phyloP scores from a whole-genome alignment of 805 yeast genomes.

The Yamadazyma nakazawae region DNA sequence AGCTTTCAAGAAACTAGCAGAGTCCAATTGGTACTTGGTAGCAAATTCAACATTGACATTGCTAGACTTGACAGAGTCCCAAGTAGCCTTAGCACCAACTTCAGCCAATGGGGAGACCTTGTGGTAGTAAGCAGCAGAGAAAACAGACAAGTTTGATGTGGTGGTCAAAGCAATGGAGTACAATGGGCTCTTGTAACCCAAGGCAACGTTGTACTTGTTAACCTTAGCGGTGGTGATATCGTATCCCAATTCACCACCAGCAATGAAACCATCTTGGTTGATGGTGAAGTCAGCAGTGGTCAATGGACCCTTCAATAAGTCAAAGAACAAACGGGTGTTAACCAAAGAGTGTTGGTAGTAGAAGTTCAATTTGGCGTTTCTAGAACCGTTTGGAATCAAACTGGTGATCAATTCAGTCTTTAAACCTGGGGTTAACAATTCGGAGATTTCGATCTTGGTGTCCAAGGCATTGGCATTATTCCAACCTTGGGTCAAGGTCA shows the following conservation, averaged over 20 bases:
- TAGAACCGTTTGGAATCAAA: conserved; percentile 78
- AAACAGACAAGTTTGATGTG: conserved; percentile 80
- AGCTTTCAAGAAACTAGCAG: conserved; percentile 88
- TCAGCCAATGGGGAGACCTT: conserved; percentile 86
- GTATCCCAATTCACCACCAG: conserved; percentile 96
- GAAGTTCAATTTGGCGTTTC: conserved; percentile 86
- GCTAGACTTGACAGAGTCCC: conserved; percentile 80
- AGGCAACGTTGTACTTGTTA: conserved; percentile 89
- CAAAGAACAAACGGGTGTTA: conserved; percentile 92
- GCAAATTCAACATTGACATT: conserved; percentile 94
- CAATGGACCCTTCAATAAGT: conserved; percentile 90
- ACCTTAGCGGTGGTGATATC: conserved; percentile 91
- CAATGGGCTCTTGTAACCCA: conserved; percentile 86
- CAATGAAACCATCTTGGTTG: conserved; percentile 94
- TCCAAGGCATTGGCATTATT: conserved; percentile 86
- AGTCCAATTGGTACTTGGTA: conserved; percentile 88
- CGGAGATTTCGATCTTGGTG: conserved; percentile 90
- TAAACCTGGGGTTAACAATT: conserved; percentile 91
- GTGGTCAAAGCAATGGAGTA: conserved; percentile 85
- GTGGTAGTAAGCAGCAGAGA: conserved; percentile 97
- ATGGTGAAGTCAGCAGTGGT: conserved; percentile 93
- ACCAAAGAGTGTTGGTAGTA: conserved; percentile 90
- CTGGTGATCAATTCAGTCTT: conserved; percentile 89
- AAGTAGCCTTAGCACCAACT: conserved; percentile 97
- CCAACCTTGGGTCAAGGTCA: conserved; percentile 97